A percentile compares a stretch with the other conserved stretches of the same genome.
phyloP scores from a whole-genome alignment of 495 filamentous ascomycete genomes.

The Polyplosphaeria fusca region DNA sequence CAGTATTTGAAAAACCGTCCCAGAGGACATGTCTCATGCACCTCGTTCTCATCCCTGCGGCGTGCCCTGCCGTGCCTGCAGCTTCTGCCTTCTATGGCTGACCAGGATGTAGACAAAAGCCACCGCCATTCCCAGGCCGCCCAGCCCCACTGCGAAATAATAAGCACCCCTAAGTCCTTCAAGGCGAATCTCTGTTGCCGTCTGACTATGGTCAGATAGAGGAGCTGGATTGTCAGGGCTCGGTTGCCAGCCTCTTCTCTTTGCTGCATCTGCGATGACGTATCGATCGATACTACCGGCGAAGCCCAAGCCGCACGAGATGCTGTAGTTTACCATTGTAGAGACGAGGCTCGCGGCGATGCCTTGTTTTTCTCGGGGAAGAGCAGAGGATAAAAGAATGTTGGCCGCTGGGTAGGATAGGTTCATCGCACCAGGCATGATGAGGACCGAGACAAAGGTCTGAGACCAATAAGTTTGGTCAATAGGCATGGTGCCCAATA shows the following conservation, averaged over 20 bases:
- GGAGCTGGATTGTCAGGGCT: constrained; percentile 1
- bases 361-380: constrained; percentile 62
- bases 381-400: constrained; percentile 59
- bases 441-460: constrained; percentile 54
- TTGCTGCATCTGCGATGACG: constrained; percentile 6
- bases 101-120: constrained; percentile 13
- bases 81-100: constrained; percentile 8
- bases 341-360: constrained; percentile 62
- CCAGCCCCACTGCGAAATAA: constrained; percentile 18
- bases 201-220: not conserved
- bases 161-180: constrained; percentile 17
- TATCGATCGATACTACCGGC: constrained; percentile 59
- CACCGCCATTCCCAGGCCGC: constrained; percentile 24
- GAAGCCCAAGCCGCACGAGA: constrained; percentile 63
- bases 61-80: too few species aligned
- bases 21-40: too few species aligned
- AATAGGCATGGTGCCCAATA: constrained; percentile 48
- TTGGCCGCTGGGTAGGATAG: constrained; percentile 58
- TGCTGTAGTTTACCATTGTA: constrained; percentile 67
- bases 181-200: constrained; percentile 6
- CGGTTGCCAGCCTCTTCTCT: constrained; percentile 1
- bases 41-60: too few species aligned
- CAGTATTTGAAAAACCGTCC: too few species aligned
- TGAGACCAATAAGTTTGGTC: constrained; percentile 56
- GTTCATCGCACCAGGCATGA: constrained; percentile 65